Evolutionary conservation across 2,329 filamentous ascomycete genomes (phyloP), one percentile per base, ranked within the genome.

Genomic region (Fusarium aywerte): DNA sequence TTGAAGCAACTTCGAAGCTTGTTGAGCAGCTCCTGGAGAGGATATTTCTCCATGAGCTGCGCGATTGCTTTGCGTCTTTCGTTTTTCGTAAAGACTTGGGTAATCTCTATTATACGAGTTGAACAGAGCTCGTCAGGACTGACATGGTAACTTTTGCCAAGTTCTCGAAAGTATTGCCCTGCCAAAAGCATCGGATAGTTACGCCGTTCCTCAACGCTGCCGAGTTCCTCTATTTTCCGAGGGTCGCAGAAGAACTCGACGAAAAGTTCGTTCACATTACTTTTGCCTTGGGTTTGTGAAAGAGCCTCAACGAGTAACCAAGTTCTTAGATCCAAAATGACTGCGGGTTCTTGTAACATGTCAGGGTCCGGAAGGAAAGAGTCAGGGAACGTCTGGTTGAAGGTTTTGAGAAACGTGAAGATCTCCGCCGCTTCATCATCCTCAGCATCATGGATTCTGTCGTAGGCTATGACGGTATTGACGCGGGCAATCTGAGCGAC

Each of bases 291-390:
- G 7, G 50, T 43, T 2, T 25, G 42, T 7, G 69, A 70, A 3
- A 79, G 58, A 3, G 33, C 43, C 39, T 76, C 73, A 20, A 82
- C 75, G 40, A 77, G 67, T 35, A 71, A 67, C 47, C 76, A 75
- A 0, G 78, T 80, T 40, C 80, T 80, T 25, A 82, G 75, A 5
- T 76, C 69, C 23, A 82, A 65, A 4, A 76, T 76, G 9, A 78
- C 60, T 5, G 74, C 38, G 15, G 67, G 65, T 13, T 68, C 47
- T 32, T 59, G 48, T 6, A 62, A 52, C 32, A 62, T 49, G 15
- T 60, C 43, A 4, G 62, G 58, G 3, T 67, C 65, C 5, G 69
- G 55, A 12, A 65, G 38, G 38, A 81, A 76, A 6, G 74, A 73
- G 7, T 50, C 32, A 8, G 77, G 76, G 39, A 80, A 77, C 11